Base-by-base conservation (phyloP, 306 rosid species). In the Hippophae tibetana region DNA sequence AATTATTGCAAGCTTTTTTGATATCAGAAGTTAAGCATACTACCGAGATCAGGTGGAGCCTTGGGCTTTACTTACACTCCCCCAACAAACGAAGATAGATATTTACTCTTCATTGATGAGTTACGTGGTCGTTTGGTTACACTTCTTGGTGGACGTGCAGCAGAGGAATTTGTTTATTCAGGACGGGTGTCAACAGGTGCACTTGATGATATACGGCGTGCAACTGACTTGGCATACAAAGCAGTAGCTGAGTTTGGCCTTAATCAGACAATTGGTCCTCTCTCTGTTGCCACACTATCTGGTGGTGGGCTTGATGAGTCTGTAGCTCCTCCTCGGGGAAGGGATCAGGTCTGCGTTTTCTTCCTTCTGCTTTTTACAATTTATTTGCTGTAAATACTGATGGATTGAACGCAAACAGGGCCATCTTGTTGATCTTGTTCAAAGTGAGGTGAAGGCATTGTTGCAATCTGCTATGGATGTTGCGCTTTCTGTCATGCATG, bases 111-210 rank as follows among this genome's bases (percentile, higher is more conserved):
- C 78, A 82, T 92, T 72, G 99, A 92, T 75, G 99, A 92, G 77
- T 74, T 92, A 78, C 96, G 77, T 51, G 99, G 99, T 59, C 95
- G 95, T 45, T 72, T 92, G 70, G 99, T 86, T 62, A 92, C 97
- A 41, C 90, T 92, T 75, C 90, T 92, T 52, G 99, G 96, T 68
- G 99, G 99, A 52, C 96, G 99, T 52, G 99, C 99, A n/a, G 99
- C 97, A 13, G 99, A 92, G 82, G 97, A 92, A 79, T 79, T 92
- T 59, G 86, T 82, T 54, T 92, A 88, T 74, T 80, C 94, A 47
- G 99, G 99, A 64, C 86, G 99, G 51, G 95, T 92, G 47, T 92
- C 99, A 57, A 92, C 99, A 3, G 97, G 99, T 44, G 95, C 99
- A 52, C 90, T 88, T 70, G 99, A 92, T 80, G 99, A 92, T 74